Evolutionary conservation across 371 early-diverging fungal species (phyloP), one percentile per base, ranked within the genome.

Genomic region (Rhizopus arrhizus): DNA sequence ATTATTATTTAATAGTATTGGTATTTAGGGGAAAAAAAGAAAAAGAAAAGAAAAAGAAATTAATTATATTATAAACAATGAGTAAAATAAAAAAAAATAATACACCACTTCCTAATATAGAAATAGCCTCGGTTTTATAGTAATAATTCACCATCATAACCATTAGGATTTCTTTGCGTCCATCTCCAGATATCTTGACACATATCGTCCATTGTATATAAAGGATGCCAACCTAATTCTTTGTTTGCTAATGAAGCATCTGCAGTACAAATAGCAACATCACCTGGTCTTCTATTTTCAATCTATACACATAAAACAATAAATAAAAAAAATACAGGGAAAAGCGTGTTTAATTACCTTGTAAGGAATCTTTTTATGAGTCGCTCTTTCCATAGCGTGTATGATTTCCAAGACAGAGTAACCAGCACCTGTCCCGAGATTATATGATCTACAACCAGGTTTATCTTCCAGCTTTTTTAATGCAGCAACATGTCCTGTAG

Each of bases 161-260:
- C 92, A 34, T 83, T 79, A 3, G 91, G 91, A 64, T 92, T 90
- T 58, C 69, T 59, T 12, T 76, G 77, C 58, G 88, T 87, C 94
- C 94, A 95, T 32, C 86, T 78, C 95, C 95, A 95, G 59, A 91
- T 82, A 62, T 95, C 94, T 15, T 77, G 73, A 66, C 96, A 95
- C 93, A 95, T 95, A 57, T 90, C 91, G 52, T 89, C 80, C 75
- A 93, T 68, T 4, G 77, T 72, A 61, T 81, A 82, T 5, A 75
- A 72, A n/a, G 94, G 88, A 53, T 72, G 74, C 92, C 96, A 96
- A 1, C 82, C 83, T 35, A 96, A 70, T 64, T 89, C 93, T 12
- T 67, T 66, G 29, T 80, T 70, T 3, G 96, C 92, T 50, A 85
- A 70, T 3, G 84, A 65, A 28, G 93, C 86, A 60, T 95, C 85